Evolutionary conservation across 441 rosid species (phyloP).

Genomic region (Euphorbia schlechtendalii): DNA sequence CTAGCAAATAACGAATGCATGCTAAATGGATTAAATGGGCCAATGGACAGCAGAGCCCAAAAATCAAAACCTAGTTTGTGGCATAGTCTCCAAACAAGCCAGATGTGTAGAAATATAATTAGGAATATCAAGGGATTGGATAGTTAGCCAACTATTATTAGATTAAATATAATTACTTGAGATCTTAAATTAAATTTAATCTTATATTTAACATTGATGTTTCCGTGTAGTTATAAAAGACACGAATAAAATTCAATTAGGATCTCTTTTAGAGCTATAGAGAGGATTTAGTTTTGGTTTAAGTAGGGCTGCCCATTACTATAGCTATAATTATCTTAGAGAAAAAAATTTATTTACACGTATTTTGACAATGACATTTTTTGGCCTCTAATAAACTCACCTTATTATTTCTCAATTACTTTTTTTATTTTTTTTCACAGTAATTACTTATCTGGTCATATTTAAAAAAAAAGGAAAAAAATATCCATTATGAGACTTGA

Average conservation of each 20-base stretch:
- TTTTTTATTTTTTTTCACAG: too few relatives aligned
- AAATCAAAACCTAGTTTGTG: background rate
- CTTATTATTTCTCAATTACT: background rate
- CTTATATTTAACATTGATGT: background rate
- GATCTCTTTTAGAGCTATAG: constrained; percentile 14
- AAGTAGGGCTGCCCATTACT: constrained; percentile 19
- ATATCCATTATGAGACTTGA: too few relatives aligned
- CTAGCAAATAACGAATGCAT: too few relatives aligned
- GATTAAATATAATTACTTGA: too few relatives aligned
- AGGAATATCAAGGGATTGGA: constrained; percentile 2
- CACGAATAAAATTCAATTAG: constrained; percentile 21
- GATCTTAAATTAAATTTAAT: too few relatives aligned
- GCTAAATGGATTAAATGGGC: too few relatives aligned
- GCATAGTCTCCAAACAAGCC: constrained; percentile 17
- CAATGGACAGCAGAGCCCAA: too few relatives aligned
- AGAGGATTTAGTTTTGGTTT: constrained; percentile 17
- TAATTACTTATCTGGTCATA: too few relatives aligned
- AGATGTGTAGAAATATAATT: background rate
- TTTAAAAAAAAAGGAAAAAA: too few relatives aligned
- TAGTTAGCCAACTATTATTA: background rate
- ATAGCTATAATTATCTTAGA: background rate
- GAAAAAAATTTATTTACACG: constrained; percentile 13
- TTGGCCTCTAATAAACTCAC: background rate
- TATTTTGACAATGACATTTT: constrained; percentile 21
- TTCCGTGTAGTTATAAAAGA: constrained; percentile 24